A percentile compares a stretch with the other conserved stretches of the same genome.
phyloP scores from a whole-genome alignment of 345 rosid species.

The Streptanthus diversifolius region DNA sequence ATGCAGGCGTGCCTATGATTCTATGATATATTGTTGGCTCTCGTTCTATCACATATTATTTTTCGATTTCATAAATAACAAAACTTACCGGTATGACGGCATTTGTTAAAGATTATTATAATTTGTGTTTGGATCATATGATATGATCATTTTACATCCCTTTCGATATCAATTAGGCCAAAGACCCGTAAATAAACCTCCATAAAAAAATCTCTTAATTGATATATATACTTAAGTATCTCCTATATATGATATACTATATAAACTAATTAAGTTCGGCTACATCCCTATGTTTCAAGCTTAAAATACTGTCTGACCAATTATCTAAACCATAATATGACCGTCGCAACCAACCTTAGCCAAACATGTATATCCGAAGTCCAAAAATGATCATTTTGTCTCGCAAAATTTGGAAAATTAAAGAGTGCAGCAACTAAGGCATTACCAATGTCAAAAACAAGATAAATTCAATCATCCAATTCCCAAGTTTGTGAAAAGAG shows the following conservation, averaged over 20 bases:
- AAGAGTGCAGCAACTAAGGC: too few relatives aligned
- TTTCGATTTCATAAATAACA: neutral
- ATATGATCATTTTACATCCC: neutral
- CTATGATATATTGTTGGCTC: neutral
- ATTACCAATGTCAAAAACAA: neutral
- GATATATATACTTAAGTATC: neutral
- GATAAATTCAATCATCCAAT: neutral
- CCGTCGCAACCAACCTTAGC: neutral
- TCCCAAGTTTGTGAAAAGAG: neutral
- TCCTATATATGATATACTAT: neutral
- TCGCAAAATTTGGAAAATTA: neutral
- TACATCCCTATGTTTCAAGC: neutral
- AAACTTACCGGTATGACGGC: neutral
- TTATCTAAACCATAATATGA: neutral
- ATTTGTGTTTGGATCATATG: neutral
- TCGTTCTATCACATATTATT: neutral
- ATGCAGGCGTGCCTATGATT: conserved; percentile 14
- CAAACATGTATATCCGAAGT: neutral
- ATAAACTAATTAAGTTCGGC: neutral
- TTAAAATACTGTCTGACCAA: neutral
- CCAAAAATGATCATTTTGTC: neutral
- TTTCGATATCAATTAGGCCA: neutral
- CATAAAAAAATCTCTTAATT: neutral
- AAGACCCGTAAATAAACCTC: neutral
- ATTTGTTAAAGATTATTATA: neutral